Conservation (phyloP, 2,329 filamentous ascomycete species). For the Aspergillus japonicus region DNA sequence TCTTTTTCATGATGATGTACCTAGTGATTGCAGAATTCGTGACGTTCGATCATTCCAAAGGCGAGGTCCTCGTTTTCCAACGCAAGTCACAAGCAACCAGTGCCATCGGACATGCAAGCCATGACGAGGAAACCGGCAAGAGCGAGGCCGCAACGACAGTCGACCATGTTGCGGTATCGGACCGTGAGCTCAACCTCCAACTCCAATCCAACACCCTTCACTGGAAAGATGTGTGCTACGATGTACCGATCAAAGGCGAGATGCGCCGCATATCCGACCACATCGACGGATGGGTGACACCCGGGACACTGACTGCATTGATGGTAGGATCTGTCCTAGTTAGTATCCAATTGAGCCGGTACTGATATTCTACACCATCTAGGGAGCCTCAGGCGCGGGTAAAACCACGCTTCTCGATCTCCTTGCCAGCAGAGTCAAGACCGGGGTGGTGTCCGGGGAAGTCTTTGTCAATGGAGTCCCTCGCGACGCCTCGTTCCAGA, state of each 20-base stretch:
- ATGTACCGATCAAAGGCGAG: constrained; percentile 72
- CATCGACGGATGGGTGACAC: constrained; percentile 53
- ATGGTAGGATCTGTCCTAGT: constrained; percentile 43
- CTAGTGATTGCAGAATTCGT: constrained; percentile 45
- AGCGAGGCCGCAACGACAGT: background rate
- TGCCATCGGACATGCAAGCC: background rate
- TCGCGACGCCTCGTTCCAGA: constrained; percentile 55
- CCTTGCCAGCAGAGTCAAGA: constrained; percentile 76
- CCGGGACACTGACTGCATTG: constrained; percentile 51
- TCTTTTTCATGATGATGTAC: constrained; percentile 60
- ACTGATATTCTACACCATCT: background rate
- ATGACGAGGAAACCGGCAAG: background rate
- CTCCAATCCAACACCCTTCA: constrained; percentile 73
- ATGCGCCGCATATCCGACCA: constrained; percentile 58
- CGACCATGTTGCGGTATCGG: background rate
- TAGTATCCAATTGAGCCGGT: too few species aligned
- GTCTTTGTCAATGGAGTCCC: constrained; percentile 73
- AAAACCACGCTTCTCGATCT: constrained; percentile 89
- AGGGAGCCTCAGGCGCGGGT: constrained; percentile 62
- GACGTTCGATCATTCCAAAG: constrained; percentile 39
- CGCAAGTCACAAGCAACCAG: constrained; percentile 1
- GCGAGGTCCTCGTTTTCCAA: constrained; percentile 16
- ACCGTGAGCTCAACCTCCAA: constrained; percentile 17
- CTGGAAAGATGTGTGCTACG: constrained; percentile 77
- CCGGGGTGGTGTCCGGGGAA: constrained; percentile 82